phyloP scores from a whole-genome alignment of 192 early-diverging fungal species.

The Coemansia sp. region DNA sequence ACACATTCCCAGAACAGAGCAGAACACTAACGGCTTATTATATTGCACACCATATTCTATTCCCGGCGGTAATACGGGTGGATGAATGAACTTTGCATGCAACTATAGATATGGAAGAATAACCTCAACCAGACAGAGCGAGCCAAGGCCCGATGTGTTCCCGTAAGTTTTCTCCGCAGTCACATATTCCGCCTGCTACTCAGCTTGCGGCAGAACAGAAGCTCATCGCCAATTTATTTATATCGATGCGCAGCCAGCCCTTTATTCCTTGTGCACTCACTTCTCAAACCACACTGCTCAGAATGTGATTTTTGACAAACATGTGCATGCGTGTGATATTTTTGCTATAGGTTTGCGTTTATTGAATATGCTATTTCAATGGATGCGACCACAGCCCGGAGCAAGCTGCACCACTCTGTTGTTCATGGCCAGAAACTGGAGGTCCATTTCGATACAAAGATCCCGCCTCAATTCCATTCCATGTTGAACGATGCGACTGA shows the following conservation, averaged over 20 bases:
- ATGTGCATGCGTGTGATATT: slow-evolving; percentile 3
- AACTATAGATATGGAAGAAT: slow-evolving; percentile 43
- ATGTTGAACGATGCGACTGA: slow-evolving; percentile 12
- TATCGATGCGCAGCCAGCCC: slow-evolving; percentile 1
- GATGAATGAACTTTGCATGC: too few relatives aligned
- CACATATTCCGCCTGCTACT: too few relatives aligned
- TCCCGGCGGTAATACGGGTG: background rate
- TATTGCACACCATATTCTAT: background rate
- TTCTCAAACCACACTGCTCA: too few relatives aligned
- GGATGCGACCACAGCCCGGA: slow-evolving; percentile 33
- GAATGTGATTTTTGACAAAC: background rate
- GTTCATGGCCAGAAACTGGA: slow-evolving; percentile 25
- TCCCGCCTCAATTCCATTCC: slow-evolving; percentile 22
- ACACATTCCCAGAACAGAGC: background rate
- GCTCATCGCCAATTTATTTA: too few relatives aligned
- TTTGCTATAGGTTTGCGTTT: slow-evolving; percentile 42
- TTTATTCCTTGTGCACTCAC: too few relatives aligned
- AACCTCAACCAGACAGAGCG: slow-evolving; percentile 23
- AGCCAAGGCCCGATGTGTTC: slow-evolving; percentile 20
- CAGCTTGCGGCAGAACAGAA: too few relatives aligned
- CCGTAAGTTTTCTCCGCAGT: too few relatives aligned
- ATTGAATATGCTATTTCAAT: slow-evolving; percentile 34
- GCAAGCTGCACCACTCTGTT: slow-evolving; percentile 25
- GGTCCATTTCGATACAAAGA: slow-evolving; percentile 47
- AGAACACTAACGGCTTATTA: background rate